A percentile compares a stretch with the other conserved stretches of the same genome.
Evolutionary conservation across 2,329 filamentous ascomycete species (phyloP).

Genomic region (Rutstroemia sydowiana): DNA sequence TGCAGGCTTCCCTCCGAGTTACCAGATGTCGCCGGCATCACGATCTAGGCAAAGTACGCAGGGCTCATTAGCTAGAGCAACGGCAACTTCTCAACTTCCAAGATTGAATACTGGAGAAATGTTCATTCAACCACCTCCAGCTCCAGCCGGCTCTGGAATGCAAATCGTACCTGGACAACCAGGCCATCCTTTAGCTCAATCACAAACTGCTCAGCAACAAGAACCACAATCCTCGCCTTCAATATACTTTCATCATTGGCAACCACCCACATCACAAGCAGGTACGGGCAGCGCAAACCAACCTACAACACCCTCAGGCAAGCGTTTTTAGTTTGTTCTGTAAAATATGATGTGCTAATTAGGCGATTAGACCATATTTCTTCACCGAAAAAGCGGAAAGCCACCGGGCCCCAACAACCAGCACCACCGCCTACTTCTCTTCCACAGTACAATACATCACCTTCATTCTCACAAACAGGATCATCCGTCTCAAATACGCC

Average conservation of each 20-base stretch:
- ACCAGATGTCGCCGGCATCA: constrained; percentile 29
- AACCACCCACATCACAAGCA: constrained; percentile 64
- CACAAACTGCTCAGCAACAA: constrained; percentile 44
- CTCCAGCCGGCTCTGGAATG: constrained; percentile 33
- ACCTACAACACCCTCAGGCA: constrained; percentile 68
- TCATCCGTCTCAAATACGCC: constrained; percentile 46
- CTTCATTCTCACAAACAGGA: constrained; percentile 48
- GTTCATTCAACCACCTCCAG: constrained; percentile 32
- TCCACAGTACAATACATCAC: constrained; percentile 42
- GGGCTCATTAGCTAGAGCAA: constrained; percentile 20
- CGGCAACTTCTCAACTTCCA: constrained; percentile 31
- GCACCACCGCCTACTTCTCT: constrained; percentile 40
- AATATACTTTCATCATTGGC: constrained; percentile 91
- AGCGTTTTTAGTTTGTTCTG: constrained; percentile 39
- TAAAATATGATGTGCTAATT: constrained; percentile 31
- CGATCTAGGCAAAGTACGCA: constrained; percentile 26
- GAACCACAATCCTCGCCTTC: constrained; percentile 56
- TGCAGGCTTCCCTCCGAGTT: constrained; percentile 24
- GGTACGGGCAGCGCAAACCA: constrained; percentile 50
- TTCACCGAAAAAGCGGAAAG: constrained; percentile 81
- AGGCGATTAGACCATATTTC: constrained; percentile 53
- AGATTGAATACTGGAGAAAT: constrained; percentile 37
- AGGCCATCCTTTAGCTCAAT: constrained; percentile 41
- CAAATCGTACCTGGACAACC: constrained; percentile 38
- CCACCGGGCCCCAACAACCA: constrained; percentile 46